phyloP scores from a whole-genome alignment of 805 yeast species.

The Myxozyma mucilagina region DNA sequence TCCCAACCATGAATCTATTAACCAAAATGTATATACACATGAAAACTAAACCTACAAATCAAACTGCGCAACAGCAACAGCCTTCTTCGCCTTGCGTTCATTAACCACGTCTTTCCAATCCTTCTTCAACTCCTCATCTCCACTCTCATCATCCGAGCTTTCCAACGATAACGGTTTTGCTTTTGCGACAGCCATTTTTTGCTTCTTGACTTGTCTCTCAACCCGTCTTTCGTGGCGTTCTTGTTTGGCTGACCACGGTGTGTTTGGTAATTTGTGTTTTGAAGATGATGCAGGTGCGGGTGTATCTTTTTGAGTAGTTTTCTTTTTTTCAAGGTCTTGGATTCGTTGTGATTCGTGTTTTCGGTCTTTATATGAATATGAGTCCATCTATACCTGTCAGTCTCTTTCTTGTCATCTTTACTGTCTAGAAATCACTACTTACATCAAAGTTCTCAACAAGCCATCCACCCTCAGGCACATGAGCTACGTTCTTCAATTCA shows the following conservation, averaged over 20 bases:
- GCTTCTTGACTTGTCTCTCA: slow-evolving; percentile 67
- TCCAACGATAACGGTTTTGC: slow-evolving; percentile 41
- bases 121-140: slow-evolving; percentile 40
- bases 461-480: slow-evolving; percentile 76
- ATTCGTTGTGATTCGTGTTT: slow-evolving; percentile 63
- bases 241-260: slow-evolving; percentile 77
- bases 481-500: slow-evolving; percentile 52
- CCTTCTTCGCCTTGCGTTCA: slow-evolving; percentile 55
- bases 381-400: slow-evolving; percentile 49
- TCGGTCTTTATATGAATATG: slow-evolving; percentile 61
- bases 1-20: neutral
- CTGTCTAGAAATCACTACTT: neutral
- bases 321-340: slow-evolving; percentile 50
- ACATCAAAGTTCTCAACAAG: slow-evolving; percentile 57
- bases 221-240: slow-evolving; percentile 62
- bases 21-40: too few species aligned
- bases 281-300: slow-evolving; percentile 36
- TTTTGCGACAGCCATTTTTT: slow-evolving; percentile 49
- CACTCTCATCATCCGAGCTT: slow-evolving; percentile 38
- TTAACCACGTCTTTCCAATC: slow-evolving; percentile 90
- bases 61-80: neutral
- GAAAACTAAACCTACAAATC: slow-evolving; percentile 1
- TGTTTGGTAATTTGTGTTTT: slow-evolving; percentile 44
- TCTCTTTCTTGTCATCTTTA: neutral
- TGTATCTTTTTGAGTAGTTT: slow-evolving; percentile 33